phyloP scores from a whole-genome alignment of 2,329 filamentous ascomycete species.

The Nemania sp. region DNA sequence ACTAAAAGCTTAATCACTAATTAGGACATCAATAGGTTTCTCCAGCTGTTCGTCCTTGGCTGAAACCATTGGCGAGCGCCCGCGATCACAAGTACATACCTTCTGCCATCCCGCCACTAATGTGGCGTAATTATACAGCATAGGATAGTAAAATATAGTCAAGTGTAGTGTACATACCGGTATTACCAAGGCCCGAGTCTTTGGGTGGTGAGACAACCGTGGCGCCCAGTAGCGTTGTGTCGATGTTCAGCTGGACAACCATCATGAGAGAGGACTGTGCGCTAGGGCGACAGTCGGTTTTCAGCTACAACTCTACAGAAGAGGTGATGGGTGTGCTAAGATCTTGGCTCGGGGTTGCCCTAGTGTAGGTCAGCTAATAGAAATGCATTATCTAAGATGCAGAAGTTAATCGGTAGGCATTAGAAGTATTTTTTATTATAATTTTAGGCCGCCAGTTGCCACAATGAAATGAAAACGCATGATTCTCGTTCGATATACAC shows the following conservation, averaged over 20 bases:
- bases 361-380: neutral
- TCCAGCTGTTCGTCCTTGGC: neutral
- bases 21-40: too few species aligned
- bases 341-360: too few species aligned
- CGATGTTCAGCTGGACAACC: constrained; percentile 12
- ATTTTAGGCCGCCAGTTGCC: too few species aligned
- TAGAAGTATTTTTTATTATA: neutral
- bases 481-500: neutral
- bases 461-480: neutral
- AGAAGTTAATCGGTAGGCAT: neutral
- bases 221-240: neutral
- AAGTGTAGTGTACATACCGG: too few species aligned
- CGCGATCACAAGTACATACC: too few species aligned
- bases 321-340: neutral
- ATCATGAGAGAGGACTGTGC: neutral
- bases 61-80: too few species aligned
- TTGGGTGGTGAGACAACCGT: constrained; percentile 4
- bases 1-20: too few species aligned
- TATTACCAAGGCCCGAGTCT: constrained; percentile 6
- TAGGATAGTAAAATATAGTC: neutral
- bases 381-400: neutral
- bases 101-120: neutral
- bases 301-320: neutral
- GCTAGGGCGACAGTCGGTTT: too few species aligned
- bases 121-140: too few species aligned